phyloP scores from a whole-genome alignment of 2,329 filamentous ascomycete species.

The Fonsecaea monophora region DNA sequence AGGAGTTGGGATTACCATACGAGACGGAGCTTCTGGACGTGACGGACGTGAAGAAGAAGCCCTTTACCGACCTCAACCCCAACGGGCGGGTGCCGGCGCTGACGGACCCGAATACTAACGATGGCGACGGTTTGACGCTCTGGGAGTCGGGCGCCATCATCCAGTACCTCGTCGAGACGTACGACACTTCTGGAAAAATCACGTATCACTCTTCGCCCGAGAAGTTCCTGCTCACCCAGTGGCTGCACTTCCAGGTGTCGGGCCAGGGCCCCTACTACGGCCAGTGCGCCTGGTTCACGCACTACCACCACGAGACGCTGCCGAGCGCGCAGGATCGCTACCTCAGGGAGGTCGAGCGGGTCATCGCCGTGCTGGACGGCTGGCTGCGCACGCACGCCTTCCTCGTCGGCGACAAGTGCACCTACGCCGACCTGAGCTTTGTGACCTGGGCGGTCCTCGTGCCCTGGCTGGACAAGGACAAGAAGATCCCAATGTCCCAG shows the following conservation, averaged over 20 bases:
- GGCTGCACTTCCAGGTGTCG: constrained; percentile 54
- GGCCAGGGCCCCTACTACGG: constrained; percentile 60
- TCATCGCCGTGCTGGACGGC: constrained; percentile 54
- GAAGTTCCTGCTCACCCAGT: constrained; percentile 51
- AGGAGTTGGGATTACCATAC: constrained; percentile 46
- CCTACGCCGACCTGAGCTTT: constrained; percentile 53
- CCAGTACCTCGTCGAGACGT: constrained; percentile 53
- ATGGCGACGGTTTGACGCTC: constrained; percentile 43
- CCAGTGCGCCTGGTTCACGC: constrained; percentile 53
- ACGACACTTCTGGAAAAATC: constrained; percentile 52
- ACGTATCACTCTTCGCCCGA: constrained; percentile 47
- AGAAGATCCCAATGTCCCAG: neutral
- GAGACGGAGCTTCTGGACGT: constrained; percentile 36
- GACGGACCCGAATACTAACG: constrained; percentile 46
- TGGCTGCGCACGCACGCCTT: constrained; percentile 43
- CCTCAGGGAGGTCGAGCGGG: constrained; percentile 53
- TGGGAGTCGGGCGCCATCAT: constrained; percentile 58
- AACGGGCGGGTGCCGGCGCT: constrained; percentile 47
- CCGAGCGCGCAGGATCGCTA: constrained; percentile 55
- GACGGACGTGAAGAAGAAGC: constrained; percentile 40
- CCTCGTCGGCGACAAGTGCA: constrained; percentile 53
- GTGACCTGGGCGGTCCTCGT: constrained; percentile 43
- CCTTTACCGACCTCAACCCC: constrained; percentile 28
- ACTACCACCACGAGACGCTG: constrained; percentile 53
- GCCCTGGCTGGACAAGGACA: constrained; percentile 6